These are phyloP conservation scores for Candida gigantensis DNA, from an alignment of 1,139 yeast genomes.

Conservation along the genomic window DNA sequence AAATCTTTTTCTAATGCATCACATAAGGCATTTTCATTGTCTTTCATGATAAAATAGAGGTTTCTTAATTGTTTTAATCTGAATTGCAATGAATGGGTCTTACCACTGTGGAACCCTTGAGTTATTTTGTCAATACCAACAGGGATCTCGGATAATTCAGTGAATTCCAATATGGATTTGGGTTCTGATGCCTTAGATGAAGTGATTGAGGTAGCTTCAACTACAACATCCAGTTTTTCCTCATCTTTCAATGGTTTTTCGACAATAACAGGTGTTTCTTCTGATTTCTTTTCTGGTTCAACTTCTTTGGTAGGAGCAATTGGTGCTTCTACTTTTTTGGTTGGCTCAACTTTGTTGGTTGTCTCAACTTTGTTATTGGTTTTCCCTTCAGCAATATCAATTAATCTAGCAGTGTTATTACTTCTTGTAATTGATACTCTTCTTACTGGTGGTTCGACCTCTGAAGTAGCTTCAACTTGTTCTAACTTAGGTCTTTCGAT, in stretches of 20 bases:
- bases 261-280: too few species aligned
- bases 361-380: background rate
- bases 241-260: too few species aligned
- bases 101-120: slow-evolving; percentile 47
- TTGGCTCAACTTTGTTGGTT: background rate
- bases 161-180: slow-evolving; percentile 23
- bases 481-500: slow-evolving; percentile 9
- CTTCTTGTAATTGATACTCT: slow-evolving; percentile 11
- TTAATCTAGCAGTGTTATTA: slow-evolving; percentile 7
- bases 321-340: background rate
- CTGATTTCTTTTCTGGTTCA: too few species aligned
- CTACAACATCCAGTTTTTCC: slow-evolving; percentile 1
- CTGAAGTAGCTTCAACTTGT: slow-evolving; percentile 6
- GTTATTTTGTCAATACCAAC: slow-evolving; percentile 43
- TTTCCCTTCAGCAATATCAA: slow-evolving; percentile 6
- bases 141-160: slow-evolving; percentile 56
- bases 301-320: background rate
- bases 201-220: slow-evolving; percentile 1
- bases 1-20: slow-evolving; percentile 68
- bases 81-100: slow-evolving; percentile 54
- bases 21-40: slow-evolving; percentile 55
- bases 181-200: background rate
- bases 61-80: slow-evolving; percentile 67
- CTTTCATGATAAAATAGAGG: slow-evolving; percentile 64
- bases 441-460: slow-evolving; percentile 4